phyloP scores from a whole-genome alignment of 2,329 filamentous ascomycete genomes.

The Diaporthe eres region DNA sequence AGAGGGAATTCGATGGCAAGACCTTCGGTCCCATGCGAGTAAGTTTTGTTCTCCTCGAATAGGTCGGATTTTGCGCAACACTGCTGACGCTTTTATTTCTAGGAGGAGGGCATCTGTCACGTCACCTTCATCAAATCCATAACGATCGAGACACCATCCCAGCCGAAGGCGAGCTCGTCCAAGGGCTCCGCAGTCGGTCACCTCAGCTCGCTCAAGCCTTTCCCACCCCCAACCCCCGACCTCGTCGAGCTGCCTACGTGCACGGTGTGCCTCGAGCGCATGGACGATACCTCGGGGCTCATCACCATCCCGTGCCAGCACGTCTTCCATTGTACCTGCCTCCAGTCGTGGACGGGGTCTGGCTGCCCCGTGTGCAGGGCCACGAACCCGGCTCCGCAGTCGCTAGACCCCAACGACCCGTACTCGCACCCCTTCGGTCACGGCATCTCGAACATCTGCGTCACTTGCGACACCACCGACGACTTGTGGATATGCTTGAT shows the following conservation, averaged over 20 bases:
- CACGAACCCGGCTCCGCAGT: conserved; percentile 67
- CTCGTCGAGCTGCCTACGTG: conserved; percentile 95
- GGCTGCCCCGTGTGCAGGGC: conserved; percentile 97
- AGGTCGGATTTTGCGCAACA: conserved; percentile 9
- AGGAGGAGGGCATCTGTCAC: conserved; percentile 90
- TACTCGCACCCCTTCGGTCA: conserved; percentile 70
- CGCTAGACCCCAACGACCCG: conserved; percentile 62
- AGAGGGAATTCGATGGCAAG: conserved; percentile 90
- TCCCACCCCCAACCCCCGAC: conserved; percentile 80
- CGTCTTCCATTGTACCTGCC: conserved; percentile 95
- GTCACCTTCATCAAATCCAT: conserved; percentile 96
- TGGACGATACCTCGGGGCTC: conserved; percentile 97
- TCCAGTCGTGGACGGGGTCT: conserved; percentile 95
- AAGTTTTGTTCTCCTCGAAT: conserved; percentile 48
- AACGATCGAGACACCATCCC: conserved; percentile 79
- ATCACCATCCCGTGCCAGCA: conserved; percentile 98
- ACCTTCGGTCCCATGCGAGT: conserved; percentile 94
- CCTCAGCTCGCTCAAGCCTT: conserved; percentile 68
- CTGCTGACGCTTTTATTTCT: conserved; percentile 45
- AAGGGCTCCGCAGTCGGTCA: conserved; percentile 50
- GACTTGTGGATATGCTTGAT: conserved; percentile 97
- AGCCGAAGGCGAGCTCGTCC: conserved; percentile 53
- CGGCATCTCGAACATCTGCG: conserved; percentile 79
- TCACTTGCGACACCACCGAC: conserved; percentile 81
- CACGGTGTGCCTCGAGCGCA: conserved; percentile 94